Percentiles rank a stretch among this genome's conserved stretches.
Conservation (phyloP, 805 yeast species). For the Clavispora phyllophila region DNA sequence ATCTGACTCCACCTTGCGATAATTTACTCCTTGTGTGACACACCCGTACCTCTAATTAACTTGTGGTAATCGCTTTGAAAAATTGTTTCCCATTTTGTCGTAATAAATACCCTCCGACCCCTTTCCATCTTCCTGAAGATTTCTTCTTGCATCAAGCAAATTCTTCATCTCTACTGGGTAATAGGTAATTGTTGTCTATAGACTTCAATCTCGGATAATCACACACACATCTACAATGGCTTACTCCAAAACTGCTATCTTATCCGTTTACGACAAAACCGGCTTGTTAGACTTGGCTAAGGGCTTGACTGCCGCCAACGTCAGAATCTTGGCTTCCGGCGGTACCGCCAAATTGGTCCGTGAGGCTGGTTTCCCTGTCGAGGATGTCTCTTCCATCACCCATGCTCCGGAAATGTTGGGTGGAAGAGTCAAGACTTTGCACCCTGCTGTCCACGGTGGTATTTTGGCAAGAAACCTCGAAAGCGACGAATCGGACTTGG, state of each 20-base stretch:
- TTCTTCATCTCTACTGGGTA: not conserved
- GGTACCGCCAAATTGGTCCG: conserved; percentile 93
- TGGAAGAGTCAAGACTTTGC: conserved; percentile 96
- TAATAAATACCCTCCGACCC: not conserved
- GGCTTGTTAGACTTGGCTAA: conserved; percentile 94
- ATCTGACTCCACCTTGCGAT: not conserved
- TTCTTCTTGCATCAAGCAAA: not conserved
- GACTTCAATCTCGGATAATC: not conserved
- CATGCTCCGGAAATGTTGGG: conserved; percentile 99
- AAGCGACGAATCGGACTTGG: conserved; percentile 83
- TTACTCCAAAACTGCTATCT: conserved; percentile 79
- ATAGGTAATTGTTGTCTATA: not conserved
- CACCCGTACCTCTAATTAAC: not conserved
- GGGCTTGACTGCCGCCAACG: conserved; percentile 84
- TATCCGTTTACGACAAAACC: conserved; percentile 96
- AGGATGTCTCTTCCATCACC: conserved; percentile 90
- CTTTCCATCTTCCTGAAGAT: not conserved
- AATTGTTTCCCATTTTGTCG: not conserved
- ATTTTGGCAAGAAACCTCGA: conserved; percentile 92
- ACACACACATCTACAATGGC: conserved; percentile 21
- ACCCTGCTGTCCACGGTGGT: conserved; percentile 98
- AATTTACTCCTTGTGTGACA: not conserved
- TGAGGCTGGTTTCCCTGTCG: conserved; percentile 97
- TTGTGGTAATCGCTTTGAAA: not conserved
- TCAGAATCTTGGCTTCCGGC: conserved; percentile 92